Evolutionary conservation across 208 protist species (phyloP), one percentile per base, ranked within the genome.

Genomic region (Entamoeba dispar): DNA sequence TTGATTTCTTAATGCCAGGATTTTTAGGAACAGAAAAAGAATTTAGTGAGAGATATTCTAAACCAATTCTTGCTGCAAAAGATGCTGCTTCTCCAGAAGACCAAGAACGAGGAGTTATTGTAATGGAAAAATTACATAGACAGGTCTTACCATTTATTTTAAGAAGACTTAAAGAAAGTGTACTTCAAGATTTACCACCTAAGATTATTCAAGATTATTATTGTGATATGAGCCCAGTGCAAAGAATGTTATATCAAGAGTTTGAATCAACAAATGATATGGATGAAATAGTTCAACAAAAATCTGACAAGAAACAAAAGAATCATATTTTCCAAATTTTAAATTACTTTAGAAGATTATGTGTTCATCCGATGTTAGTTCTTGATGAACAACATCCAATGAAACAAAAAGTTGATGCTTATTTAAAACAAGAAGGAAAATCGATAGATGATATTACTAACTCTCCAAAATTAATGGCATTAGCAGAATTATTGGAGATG

Each of bases 111-210:
- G 61, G 61, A n/a, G 61, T 86, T 38, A 86, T 86, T 86, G 61
- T 86, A 34, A 86, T 86, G 61, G 38, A 38, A 22, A 49, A 38
- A 38, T 27, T 91, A 49, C 34, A 91, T 12, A 91, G 38, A 4
- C 27, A 91, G 49, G 77, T 91, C 10, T 49, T 91, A 27, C 98
- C 98, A 1, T 99, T 99, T 94, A 96, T 99, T 91, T 95, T 99
- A 22, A 96, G 98, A n/a, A 96, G 98, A 4, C 95, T 99, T 10
- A 99, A 99, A 95, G 96, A 96, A 91, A 97, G 99, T 31, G 98
- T 99, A 14, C 98, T 98, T 94, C 96, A 97, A 86, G 96, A 98
- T 93, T 95, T 99, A 91, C 98, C 98, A 0, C 95, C 96, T 10
- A 99, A 99, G 22, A 92, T 91, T 10, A 91, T 94, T 51, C 34